Conservation (phyloP, 768 basidiomycete species). For the Coprinopsis strossmayeri region DNA sequence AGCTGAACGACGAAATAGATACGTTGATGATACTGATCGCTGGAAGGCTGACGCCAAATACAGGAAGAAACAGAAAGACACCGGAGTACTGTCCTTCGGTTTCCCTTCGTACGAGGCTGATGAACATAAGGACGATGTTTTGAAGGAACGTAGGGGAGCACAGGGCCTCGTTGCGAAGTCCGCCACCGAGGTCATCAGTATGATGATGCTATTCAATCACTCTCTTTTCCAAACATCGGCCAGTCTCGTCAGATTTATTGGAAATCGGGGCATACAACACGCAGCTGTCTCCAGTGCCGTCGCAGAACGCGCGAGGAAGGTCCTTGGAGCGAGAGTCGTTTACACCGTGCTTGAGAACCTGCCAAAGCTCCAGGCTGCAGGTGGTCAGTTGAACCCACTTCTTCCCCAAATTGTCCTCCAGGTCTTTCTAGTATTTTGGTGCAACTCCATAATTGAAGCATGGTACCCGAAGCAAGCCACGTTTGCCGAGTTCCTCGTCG, state of each 20-base stretch:
- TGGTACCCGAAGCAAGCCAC: slow-evolving; percentile 11
- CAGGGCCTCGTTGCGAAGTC: slow-evolving; percentile 7
- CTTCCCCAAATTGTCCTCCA: slow-evolving; percentile 4
- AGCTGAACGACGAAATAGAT: slow-evolving; percentile 10
- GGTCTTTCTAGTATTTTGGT: slow-evolving; percentile 7
- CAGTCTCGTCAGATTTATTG: neutral
- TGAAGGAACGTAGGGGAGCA: slow-evolving; percentile 8
- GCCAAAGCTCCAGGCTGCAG: neutral
- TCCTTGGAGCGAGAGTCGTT: slow-evolving; percentile 4
- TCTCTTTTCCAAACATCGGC: slow-evolving; percentile 5
- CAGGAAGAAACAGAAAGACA: slow-evolving; percentile 8
- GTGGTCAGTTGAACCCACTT: slow-evolving; percentile 3
- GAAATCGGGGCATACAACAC: neutral
- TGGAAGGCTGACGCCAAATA: slow-evolving; percentile 11
- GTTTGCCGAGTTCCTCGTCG: slow-evolving; percentile 9
- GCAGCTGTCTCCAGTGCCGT: slow-evolving; percentile 1
- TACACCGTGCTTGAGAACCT: neutral
- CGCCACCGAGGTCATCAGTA: slow-evolving; percentile 3
- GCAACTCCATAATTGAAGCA: slow-evolving; percentile 10
- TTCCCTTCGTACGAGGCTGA: slow-evolving; percentile 8
- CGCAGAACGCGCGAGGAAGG: slow-evolving; percentile 2
- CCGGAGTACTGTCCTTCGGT: neutral
- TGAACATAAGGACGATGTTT: slow-evolving; percentile 2
- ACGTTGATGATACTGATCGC: slow-evolving; percentile 10
- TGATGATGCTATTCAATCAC: slow-evolving; percentile 10